Evolutionary conservation across 148 eudicot species (phyloP), one percentile per base, ranked within the genome.

Genomic region (Diospyros kaki): DNA sequence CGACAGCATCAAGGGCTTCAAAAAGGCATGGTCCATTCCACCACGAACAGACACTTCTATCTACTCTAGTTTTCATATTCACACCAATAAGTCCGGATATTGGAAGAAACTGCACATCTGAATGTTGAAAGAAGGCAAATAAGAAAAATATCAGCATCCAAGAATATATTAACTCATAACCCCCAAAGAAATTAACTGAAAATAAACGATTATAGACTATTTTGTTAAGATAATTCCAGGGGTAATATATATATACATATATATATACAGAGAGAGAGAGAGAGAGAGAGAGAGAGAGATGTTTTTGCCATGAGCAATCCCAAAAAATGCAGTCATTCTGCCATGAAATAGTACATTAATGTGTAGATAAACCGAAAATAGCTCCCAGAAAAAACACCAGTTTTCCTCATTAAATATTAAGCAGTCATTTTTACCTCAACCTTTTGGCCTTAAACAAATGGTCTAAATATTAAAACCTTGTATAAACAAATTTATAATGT

Each of bases 31-130:
- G 87, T 77, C 99, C 98, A 87, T 75, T 74, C 91, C 89, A 96
- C 99, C 99, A 96, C 14, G 94, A 83, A 64, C 99, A 96, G 12
- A 84, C 51, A 61, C 74, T 83, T 71, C 91, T 87, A 38, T 83
- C 93, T 80, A 91, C 15, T 81, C 97, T 87, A 44, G 83, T 76
- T 75, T 93, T 84, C 73, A 96, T 72, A 80, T 96, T 96, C 72
- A 88, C 42, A 63, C 99, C 97, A 62, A 80, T 6, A 69, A 96
- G 90, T 45, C 98, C 99, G 68, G 97, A 96, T 84, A 96, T 89
- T 45, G 99, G 99, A 68, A 96, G 94, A 81, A 96, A 89, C 60
- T 62, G 82, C 71, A 96, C 97, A 79, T 96, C 99, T 96, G 91
- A 75, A 87, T 74, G 69, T 14, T 53, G 28, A 82, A 66, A 51